Percentiles rank a stretch among this genome's conserved stretches.
These are phyloP conservation scores for Golubevia pallescens DNA, from an alignment of 1,284 basidiomycete genomes.

Conservation along the genomic window DNA sequence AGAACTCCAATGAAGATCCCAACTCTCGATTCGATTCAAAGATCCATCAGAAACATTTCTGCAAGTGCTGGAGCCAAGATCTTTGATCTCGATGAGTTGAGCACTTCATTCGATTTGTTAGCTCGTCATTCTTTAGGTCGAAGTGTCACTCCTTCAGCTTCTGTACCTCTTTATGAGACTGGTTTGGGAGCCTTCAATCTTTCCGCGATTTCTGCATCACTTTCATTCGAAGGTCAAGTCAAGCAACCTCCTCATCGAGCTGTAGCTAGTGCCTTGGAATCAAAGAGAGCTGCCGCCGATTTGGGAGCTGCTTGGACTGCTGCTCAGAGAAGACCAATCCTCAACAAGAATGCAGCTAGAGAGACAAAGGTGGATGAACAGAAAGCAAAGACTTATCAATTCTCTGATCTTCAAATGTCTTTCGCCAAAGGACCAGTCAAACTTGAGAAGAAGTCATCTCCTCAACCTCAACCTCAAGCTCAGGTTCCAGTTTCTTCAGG, in stretches of 20 bases:
- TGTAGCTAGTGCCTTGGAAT: conserved; percentile 6
- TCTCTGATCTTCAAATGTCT: conserved; percentile 37
- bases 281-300: conserved; percentile 13
- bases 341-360: conserved; percentile 20
- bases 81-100: conserved; percentile 37
- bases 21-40: conserved; percentile 46
- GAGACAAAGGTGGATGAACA: conserved; percentile 3
- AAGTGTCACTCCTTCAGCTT: conserved; percentile 9
- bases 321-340: conserved; percentile 27
- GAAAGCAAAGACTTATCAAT: conserved; percentile 22
- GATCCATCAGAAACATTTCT: conserved; percentile 51
- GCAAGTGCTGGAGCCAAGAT: conserved; percentile 22
- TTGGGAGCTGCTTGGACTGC: conserved; percentile 20
- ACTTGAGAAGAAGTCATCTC: conserved; percentile 16
- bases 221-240: not conserved
- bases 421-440: conserved; percentile 45
- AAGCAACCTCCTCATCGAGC: conserved; percentile 3
- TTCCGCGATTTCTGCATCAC: conserved; percentile 10
- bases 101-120: conserved; percentile 28
- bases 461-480: not conserved
- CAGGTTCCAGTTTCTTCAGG: conserved; percentile 9
- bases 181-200: conserved; percentile 12
- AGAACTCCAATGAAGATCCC: conserved; percentile 31
- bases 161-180: conserved; percentile 10
- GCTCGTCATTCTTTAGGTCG: not conserved